Conservation (phyloP, 352 stramenopile genomes). For the Globisporangium uncinulatum region DNA sequence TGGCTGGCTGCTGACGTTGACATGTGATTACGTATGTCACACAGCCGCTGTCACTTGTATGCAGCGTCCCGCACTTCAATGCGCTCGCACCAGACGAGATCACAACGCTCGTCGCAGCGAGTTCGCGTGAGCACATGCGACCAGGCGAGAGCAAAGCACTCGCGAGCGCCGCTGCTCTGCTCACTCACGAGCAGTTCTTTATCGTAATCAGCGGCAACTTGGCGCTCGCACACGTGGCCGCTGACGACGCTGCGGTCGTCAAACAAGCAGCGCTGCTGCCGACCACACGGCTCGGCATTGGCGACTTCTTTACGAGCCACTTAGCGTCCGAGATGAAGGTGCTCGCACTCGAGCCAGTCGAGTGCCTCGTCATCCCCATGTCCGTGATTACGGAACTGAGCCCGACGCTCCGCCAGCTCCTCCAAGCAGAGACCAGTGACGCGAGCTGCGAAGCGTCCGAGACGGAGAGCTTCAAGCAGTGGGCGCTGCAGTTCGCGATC, state of each 20-base stretch:
- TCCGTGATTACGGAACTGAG: constrained; percentile 31
- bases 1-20: too few species aligned
- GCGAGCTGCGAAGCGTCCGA: constrained; percentile 29
- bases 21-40: not conserved
- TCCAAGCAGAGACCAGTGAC: constrained; percentile 40
- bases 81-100: constrained; percentile 51
- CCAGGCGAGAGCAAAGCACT: constrained; percentile 47
- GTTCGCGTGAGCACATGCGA: constrained; percentile 32
- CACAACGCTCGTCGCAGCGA: constrained; percentile 38
- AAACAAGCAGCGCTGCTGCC: constrained; percentile 46
- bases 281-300: constrained; percentile 58
- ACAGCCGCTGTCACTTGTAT: constrained; percentile 63
- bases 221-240: constrained; percentile 22
- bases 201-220: constrained; percentile 61
- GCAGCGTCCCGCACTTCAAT: constrained; percentile 76
- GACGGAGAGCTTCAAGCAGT: constrained; percentile 73
- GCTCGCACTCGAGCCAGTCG: constrained; percentile 57
- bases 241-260: constrained; percentile 36
- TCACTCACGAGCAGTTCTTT: constrained; percentile 42
- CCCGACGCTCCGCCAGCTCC: constrained; percentile 19
- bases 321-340: constrained; percentile 43
- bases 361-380: constrained; percentile 55
- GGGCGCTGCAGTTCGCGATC: constrained; percentile 59
- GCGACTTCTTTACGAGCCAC: constrained; percentile 56
- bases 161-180: constrained; percentile 3